phyloP scores from a whole-genome alignment of 164 flowering plant species.

The Saururus chinensis region DNA sequence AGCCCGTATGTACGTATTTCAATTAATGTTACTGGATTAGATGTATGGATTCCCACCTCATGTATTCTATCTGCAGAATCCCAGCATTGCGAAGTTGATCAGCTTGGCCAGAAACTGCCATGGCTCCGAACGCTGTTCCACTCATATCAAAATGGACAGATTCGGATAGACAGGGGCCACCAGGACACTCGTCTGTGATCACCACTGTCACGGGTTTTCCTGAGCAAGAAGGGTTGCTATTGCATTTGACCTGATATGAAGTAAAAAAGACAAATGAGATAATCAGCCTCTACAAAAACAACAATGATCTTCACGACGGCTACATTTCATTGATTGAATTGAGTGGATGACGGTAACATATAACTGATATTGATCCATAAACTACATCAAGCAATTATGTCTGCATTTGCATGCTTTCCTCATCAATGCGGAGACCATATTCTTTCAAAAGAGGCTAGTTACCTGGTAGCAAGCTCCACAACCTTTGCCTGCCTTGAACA shows the following conservation, averaged over 20 bases:
- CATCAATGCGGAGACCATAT: not conserved
- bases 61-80: conserved; percentile 27
- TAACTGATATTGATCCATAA: no score
- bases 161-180: conserved; percentile 17
- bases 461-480: conserved; percentile 79
- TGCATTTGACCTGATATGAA: conserved; percentile 42
- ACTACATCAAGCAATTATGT: no score
- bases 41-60: not conserved
- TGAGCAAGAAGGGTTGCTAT: conserved; percentile 29
- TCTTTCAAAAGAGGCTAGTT: not conserved
- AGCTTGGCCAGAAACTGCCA: conserved; percentile 45
- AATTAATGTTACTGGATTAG: not conserved
- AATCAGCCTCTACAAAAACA: no score
- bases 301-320: no score
- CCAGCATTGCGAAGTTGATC: conserved; percentile 49
- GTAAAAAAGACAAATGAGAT: not conserved
- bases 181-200: conserved; percentile 51
- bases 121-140: conserved; percentile 69
- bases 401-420: no score
- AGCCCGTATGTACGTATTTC: no score
- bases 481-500: conserved; percentile 42
- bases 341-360: no score
- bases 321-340: no score
- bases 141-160: conserved; percentile 63
- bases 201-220: conserved; percentile 42